These are phyloP conservation scores for Maudiozyma barnettii DNA, from an alignment of 805 yeast genomes.

Conservation along the genomic window DNA sequence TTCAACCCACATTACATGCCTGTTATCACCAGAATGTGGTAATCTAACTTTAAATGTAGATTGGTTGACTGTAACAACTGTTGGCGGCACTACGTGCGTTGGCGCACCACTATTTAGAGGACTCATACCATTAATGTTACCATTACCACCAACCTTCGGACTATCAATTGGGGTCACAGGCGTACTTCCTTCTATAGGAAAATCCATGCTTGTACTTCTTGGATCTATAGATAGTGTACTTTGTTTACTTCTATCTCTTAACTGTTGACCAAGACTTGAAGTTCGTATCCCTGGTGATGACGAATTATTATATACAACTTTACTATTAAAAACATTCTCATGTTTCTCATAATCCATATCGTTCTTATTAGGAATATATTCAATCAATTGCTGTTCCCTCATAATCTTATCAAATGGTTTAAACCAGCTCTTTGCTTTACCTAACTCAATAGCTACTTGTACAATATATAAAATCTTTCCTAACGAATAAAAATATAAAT, in stretches of 20 bases:
- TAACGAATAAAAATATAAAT: constrained; percentile 20
- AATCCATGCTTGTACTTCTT: neutral
- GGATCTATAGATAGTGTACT: neutral
- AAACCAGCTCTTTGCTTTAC: constrained; percentile 23
- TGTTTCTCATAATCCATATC: constrained; percentile 13
- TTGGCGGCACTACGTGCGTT: neutral
- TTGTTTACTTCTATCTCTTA: neutral
- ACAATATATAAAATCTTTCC: constrained; percentile 24
- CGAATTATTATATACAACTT: constrained; percentile 1
- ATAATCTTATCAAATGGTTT: constrained; percentile 21
- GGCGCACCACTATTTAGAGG: neutral
- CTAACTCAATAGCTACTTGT: constrained; percentile 22
- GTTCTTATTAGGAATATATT: constrained; percentile 20
- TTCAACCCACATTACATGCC: constrained; percentile 19
- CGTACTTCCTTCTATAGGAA: neutral
- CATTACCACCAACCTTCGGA: neutral
- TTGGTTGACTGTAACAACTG: constrained; percentile 2
- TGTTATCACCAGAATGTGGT: constrained; percentile 8
- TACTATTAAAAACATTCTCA: constrained; percentile 1
- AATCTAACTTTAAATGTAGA: constrained; percentile 16
- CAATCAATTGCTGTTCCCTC: constrained; percentile 14
- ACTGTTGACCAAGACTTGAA: neutral
- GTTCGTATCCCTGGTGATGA: constrained; percentile 1
- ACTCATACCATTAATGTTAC: neutral
- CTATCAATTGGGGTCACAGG: neutral